A percentile compares a stretch with the other conserved stretches of the same genome.
phyloP scores from a whole-genome alignment of 257 asterid species.

The Solanum infundibuliforme region DNA sequence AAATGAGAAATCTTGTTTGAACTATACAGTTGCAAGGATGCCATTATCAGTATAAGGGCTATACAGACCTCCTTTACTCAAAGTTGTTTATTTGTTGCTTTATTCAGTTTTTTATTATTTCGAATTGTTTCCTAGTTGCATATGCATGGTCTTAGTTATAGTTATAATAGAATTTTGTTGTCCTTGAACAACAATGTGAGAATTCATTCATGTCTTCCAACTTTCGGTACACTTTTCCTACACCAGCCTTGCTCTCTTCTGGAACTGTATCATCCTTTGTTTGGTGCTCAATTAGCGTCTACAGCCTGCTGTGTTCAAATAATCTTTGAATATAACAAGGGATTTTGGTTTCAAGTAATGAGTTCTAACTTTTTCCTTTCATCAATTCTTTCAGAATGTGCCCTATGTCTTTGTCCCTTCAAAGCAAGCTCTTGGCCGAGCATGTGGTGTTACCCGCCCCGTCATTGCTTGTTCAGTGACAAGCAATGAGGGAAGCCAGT shows the following conservation, averaged over 20 bases:
- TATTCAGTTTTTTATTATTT: neutral
- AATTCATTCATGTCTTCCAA: neutral
- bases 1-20: neutral
- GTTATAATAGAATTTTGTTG: neutral
- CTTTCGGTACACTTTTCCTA: neutral
- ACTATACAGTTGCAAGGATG: neutral
- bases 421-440: conserved; percentile 65
- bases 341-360: neutral
- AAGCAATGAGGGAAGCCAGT: conserved; percentile 78
- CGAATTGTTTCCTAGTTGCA: neutral
- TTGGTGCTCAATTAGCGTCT: neutral
- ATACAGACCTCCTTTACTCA: neutral
- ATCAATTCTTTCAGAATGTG: conserved; percentile 22
- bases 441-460: conserved; percentile 89
- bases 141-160: neutral
- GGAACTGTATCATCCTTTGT: neutral
- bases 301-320: neutral
- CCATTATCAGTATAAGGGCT: neutral
- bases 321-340: neutral
- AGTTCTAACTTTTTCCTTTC: neutral
- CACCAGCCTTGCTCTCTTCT: neutral
- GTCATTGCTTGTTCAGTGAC: conserved; percentile 88
- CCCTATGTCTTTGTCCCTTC: conserved; percentile 39
- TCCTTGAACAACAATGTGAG: neutral
- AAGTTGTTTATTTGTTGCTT: neutral